Conservation (phyloP, 805 yeast species). For the Ascoidea rubescens region DNA sequence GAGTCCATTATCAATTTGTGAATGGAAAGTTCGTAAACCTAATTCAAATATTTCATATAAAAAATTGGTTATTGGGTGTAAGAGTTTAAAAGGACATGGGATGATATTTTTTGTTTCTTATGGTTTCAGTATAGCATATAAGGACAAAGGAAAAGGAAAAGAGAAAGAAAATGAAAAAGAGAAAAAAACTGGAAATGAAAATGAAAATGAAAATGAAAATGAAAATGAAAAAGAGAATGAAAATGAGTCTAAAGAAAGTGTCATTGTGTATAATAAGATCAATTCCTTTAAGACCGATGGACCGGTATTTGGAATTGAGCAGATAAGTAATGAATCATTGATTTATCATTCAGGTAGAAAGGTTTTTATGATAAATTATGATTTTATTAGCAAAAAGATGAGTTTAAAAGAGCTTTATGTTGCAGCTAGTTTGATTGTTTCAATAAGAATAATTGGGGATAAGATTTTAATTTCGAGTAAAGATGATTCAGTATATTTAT, state of each 20-base stretch:
- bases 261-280: too few species aligned
- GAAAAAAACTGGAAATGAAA: not conserved
- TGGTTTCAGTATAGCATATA: not conserved
- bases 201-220: too few species aligned
- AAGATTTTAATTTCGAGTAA: not conserved
- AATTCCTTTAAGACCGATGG: not conserved
- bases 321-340: not conserved
- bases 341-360: not conserved
- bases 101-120: not conserved
- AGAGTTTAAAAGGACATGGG: not conserved
- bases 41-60: too few species aligned
- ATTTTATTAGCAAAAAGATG: too few species aligned
- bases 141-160: too few species aligned
- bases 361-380: not conserved
- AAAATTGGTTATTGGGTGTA: not conserved
- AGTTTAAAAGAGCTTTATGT: not conserved
- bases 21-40: not conserved
- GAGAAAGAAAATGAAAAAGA: not conserved
- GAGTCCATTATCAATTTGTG: not conserved
- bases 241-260: not conserved
- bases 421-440: not conserved
- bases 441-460: not conserved
- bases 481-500: not conserved
- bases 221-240: not conserved
- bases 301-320: not conserved